Percentiles rank a stretch among this genome's conserved stretches.
Conservation (phyloP, 768 basidiomycete species). For the Chlorophyllum brunneum region DNA sequence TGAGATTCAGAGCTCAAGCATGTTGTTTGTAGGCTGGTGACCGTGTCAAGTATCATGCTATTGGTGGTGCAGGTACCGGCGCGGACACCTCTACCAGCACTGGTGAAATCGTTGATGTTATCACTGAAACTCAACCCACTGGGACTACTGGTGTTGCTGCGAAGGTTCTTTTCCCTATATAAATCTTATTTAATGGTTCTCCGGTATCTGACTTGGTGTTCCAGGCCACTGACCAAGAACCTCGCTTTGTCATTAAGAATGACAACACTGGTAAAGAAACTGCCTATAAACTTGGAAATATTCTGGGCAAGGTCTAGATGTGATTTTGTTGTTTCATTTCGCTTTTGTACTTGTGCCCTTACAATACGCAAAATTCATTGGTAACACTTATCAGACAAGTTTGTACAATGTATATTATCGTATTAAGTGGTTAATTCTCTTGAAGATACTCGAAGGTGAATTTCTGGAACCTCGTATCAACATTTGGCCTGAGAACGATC, state of each 20-base stretch:
- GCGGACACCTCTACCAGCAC: constrained; percentile 12
- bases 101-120: constrained; percentile 12
- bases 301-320: constrained; percentile 2
- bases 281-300: constrained; percentile 10
- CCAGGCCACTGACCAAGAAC: constrained; percentile 11
- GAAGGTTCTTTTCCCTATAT: background rate
- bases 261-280: constrained; percentile 14
- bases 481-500: no score
- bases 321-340: no score
- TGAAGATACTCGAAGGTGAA: no score
- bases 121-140: constrained; percentile 13
- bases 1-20: background rate
- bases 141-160: constrained; percentile 4
- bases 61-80: constrained; percentile 7
- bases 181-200: no score
- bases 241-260: constrained; percentile 9
- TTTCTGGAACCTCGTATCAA: no score
- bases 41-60: constrained; percentile 13
- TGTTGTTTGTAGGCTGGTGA: constrained; percentile 6
- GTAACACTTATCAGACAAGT: no score
- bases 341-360: no score
- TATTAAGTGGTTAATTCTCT: no score
- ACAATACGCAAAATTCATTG: no score
- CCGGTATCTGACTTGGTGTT: no score
- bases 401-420: no score